phyloP scores from a whole-genome alignment of 2,329 filamentous ascomycete species.

The Aquanectria penicillioides region DNA sequence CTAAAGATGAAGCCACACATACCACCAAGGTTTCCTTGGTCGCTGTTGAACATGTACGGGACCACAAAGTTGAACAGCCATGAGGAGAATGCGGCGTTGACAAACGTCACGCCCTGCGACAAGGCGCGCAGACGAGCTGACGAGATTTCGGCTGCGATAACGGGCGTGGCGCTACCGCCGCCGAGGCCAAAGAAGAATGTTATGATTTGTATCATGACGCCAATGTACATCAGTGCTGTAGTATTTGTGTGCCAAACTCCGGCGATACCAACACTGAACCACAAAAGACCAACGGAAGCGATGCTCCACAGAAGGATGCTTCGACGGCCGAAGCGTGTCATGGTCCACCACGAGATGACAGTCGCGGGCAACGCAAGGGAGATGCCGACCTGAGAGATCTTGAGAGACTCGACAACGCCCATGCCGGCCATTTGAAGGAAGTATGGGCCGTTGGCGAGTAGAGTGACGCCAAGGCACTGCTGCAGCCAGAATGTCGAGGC shows the following conservation, averaged over 20 bases:
- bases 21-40: background rate
- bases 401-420: background rate
- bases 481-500: background rate
- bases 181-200: no score
- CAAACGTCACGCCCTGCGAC: background rate
- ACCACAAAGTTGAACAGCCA: background rate
- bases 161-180: background rate
- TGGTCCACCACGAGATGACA: background rate
- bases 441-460: background rate
- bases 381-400: background rate
- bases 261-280: background rate
- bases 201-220: no score
- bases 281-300: background rate
- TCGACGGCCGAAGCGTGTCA: background rate
- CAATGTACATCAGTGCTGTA: no score
- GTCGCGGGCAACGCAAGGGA: background rate
- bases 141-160: background rate
- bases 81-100: background rate
- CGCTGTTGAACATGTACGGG: conserved; percentile 2
- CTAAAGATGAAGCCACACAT: background rate
- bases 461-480: background rate
- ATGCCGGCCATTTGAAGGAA: background rate
- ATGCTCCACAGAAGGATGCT: background rate
- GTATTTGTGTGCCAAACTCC: no score
- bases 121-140: background rate